These are phyloP conservation scores for Incumbomyces delicatus DNA, from an alignment of 2,329 filamentous ascomycete species.

Conservation along the genomic window DNA sequence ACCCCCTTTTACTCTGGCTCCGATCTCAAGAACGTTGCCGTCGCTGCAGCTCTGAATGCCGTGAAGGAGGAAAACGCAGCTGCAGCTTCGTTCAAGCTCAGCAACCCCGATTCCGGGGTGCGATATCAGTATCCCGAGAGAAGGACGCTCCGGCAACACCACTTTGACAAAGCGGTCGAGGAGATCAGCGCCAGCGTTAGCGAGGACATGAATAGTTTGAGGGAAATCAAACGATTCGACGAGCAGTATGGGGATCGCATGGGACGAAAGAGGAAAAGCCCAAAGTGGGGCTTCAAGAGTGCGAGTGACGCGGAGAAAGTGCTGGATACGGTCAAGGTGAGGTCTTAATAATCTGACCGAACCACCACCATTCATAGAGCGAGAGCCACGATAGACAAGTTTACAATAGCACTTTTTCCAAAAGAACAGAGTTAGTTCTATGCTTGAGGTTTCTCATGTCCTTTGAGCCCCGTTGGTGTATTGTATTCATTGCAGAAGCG, in stretches of 20 bases:
- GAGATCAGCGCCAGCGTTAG: conserved; percentile 89
- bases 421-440: no score
- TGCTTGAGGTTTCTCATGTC: no score
- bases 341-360: conserved; percentile 21
- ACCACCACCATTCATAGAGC: no score
- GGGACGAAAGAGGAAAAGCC: conserved; percentile 51
- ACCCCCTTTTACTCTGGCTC: conserved; percentile 44
- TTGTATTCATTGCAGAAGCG: no score
- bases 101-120: conserved; percentile 9
- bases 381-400: no score
- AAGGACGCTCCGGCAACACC: conserved; percentile 53
- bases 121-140: conserved; percentile 56
- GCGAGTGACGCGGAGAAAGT: conserved; percentile 25
- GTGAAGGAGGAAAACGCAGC: conserved; percentile 38
- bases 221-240: conserved; percentile 87
- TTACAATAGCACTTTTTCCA: no score
- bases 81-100: conserved; percentile 13
- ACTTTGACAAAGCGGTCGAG: conserved; percentile 76
- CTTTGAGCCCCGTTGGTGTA: no score
- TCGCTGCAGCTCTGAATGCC: conserved; percentile 40
- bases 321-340: conserved; percentile 32
- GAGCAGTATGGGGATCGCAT: conserved; percentile 83
- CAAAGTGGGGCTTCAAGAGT: conserved; percentile 42
- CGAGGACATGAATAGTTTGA: conserved; percentile 82
- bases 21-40: conserved; percentile 43